Evolutionary conservation across 2,329 filamentous ascomycete genomes (phyloP).

Genomic region (Curvularia sp.): DNA sequence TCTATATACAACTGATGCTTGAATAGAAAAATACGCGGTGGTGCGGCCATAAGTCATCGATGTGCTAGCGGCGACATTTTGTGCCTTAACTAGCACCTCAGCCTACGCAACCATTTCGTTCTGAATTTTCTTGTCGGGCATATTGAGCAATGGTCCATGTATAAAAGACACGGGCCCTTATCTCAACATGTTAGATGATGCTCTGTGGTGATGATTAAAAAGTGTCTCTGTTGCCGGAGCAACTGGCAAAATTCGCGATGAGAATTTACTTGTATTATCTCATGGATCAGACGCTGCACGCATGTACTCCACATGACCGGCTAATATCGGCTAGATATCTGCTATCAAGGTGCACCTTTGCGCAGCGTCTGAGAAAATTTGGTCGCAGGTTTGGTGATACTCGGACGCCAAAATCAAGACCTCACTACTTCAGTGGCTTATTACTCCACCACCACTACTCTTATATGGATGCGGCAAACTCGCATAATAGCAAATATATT

Average conservation of each 20-base stretch:
- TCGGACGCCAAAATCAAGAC: no score
- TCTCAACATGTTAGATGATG: neutral
- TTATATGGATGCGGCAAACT: no score
- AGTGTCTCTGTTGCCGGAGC: neutral
- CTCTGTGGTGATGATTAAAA: neutral
- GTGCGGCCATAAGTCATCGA: neutral
- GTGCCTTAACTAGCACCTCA: neutral
- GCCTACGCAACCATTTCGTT: neutral
- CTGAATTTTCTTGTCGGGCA: neutral
- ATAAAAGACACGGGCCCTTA: neutral
- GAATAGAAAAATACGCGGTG: neutral
- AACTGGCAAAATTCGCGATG: neutral
- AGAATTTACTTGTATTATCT: no score
- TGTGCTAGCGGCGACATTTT: neutral
- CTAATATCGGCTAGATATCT: no score
- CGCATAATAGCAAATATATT: no score
- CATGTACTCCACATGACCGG: no score
- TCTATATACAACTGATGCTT: neutral
- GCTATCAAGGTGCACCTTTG: no score
- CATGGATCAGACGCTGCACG: no score
- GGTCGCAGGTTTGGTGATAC: no score
- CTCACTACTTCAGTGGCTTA: no score
- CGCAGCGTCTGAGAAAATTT: no score
- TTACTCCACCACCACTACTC: no score
- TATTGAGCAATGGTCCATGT: neutral